Evolutionary conservation across 2,329 filamentous ascomycete species (phyloP), one percentile per base, ranked within the genome.

Genomic region (Rhinocladiella mackenziei): DNA sequence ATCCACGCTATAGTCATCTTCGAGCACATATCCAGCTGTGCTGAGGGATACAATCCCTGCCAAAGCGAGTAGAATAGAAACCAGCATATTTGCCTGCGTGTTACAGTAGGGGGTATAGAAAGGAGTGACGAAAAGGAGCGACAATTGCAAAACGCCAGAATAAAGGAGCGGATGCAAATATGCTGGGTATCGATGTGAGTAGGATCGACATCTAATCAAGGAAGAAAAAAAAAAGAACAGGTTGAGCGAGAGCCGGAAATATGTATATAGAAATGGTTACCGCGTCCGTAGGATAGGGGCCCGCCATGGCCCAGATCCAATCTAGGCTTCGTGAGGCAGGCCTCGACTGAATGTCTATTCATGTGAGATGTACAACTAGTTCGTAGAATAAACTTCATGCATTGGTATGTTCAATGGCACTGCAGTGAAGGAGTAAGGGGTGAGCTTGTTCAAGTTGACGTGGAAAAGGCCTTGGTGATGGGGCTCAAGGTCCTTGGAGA

Each of bases 1-100:
- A 36, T 59, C 58, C 25, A 60, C 55, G 33, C 63, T 65, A 57
- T 75, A 75, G 55, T 74, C 69, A 48, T 76, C 72, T 47, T 69
- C 54, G 33, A 77, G 59, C 13, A 62, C 57, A 48, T 72, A 71
- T 26, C 55, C 58, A 40, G 66, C 63, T 36, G 58, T 54, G 43
- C 58, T 56, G 28, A 65, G 48, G 32, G 53, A 50, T 26, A 53
- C 39, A 14, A 56, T 43, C 26, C 51, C 49, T 30, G 51, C 44
- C 19, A 55, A 28, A 38, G 55, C 32, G 44, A 56, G 29, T 20
- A 60, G 19, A 17, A 39, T 20, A 14, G 43, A 43, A 48, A 40
- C 22, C 48, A 52, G 45, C 56, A 58, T 60, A 10, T 49, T 51
- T 44, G 40, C 18, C 23, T 26, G 23, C 8, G 23, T 26, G n/a